Percentiles rank a stretch among this genome's conserved stretches.
Conservation (phyloP, 1,139 yeast genomes). For the Suhomyces choctaworum region DNA sequence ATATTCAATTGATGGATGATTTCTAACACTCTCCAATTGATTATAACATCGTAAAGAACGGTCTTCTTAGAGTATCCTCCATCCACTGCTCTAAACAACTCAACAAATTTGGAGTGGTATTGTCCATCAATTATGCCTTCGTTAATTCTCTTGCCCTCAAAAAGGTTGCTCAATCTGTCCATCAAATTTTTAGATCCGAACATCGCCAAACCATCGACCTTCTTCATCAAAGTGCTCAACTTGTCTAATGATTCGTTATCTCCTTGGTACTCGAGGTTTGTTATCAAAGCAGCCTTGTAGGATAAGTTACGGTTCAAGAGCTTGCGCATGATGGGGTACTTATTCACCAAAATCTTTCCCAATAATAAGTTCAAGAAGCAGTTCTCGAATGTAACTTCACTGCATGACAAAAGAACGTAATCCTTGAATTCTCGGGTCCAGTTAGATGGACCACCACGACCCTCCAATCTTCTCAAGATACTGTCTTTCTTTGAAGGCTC, state of each 20-base stretch:
- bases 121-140: constrained; percentile 28
- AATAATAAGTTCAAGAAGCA: constrained; percentile 35
- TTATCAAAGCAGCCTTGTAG: constrained; percentile 29
- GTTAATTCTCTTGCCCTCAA: constrained; percentile 25
- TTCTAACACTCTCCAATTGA: constrained; percentile 43
- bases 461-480: constrained; percentile 27
- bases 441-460: constrained; percentile 17
- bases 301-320: constrained; percentile 29
- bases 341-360: constrained; percentile 28
- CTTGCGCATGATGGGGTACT: constrained; percentile 22
- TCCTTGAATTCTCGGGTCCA: constrained; percentile 25
- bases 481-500: constrained; percentile 19
- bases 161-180: constrained; percentile 31
- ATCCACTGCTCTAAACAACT: constrained; percentile 21
- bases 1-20: constrained; percentile 35
- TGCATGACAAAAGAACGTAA: constrained; percentile 31
- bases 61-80: not conserved
- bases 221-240: constrained; percentile 30
- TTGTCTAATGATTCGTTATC: constrained; percentile 23
- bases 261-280: constrained; percentile 36
- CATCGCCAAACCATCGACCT: constrained; percentile 36
- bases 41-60: constrained; percentile 27
- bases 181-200: constrained; percentile 32
- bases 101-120: constrained; percentile 35
- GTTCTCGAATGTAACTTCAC: constrained; percentile 41